A percentile compares a stretch with the other conserved stretches of the same genome.
phyloP scores from a whole-genome alignment of 768 basidiomycete genomes.

The Tubosaeta brunneosetosa region DNA sequence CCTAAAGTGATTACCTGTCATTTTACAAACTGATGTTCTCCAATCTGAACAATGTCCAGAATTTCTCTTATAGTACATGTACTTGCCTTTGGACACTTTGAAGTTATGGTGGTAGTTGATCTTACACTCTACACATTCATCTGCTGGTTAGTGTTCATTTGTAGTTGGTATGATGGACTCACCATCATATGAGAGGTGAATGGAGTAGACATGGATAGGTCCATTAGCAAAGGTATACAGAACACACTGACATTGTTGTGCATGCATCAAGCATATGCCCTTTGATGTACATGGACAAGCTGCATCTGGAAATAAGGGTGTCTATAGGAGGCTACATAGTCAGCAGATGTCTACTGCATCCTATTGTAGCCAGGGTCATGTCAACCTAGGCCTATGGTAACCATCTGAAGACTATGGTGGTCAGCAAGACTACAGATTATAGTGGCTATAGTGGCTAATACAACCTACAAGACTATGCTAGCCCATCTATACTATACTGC shows the following conservation, averaged over 20 bases:
- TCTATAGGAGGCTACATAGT: no score
- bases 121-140: background rate
- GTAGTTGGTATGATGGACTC: background rate
- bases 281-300: background rate
- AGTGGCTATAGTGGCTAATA: no score
- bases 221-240: background rate
- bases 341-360: no score
- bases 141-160: no score
- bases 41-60: background rate
- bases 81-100: background rate
- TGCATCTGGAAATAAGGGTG: no score
- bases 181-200: conserved; percentile 3
- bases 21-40: conserved; percentile 3
- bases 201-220: background rate
- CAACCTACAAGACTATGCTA: no score
- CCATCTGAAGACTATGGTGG: no score
- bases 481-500: no score
- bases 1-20: background rate
- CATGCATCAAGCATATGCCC: conserved; percentile 4
- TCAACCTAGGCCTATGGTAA: no score
- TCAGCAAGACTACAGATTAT: no score
- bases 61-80: background rate
- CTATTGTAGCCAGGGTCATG: no score
- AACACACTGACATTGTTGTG: background rate
- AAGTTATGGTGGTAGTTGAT: conserved; percentile 6